Evolutionary conservation across 2,329 filamentous ascomycete species (phyloP), one percentile per base, ranked within the genome.

Genomic region (Botryosphaeria agaves): DNA sequence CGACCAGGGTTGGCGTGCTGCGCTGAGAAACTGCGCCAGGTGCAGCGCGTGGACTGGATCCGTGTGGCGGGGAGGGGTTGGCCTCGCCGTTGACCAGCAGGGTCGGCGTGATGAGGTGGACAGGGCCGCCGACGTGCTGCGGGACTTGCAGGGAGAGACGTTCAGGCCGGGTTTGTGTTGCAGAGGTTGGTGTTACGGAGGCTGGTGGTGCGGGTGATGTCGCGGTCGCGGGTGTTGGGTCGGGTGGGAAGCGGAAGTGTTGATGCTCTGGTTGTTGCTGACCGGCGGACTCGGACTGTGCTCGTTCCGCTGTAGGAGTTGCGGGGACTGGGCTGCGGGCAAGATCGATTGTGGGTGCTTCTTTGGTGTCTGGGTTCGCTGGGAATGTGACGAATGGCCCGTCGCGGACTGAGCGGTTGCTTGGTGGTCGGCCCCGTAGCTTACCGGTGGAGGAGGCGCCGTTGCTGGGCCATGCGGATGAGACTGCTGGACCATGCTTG

Each of bases 401-500:
- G 38, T 80, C 72, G 9, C 69, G 62, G 1, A 65, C 62, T n/a
- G 63, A 66, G 16, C 72, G 67, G 41, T 76, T 80, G 33, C 74
- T 78, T 0, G 82, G 81, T 25, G 85, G 85, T 35, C 85, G 64
- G 5, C 85, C 84, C 39, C 84, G 64, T 9, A 78, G 64, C 49
- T 85, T 91, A 2, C 76, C 75, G 4, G 64, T 69, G 1, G 69
- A 57, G 8, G 72, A 62, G 23, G 64, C 61, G 11, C 69, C 69
- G 34, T 66, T 70, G 38, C 72, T 72, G 32, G 77, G 72, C 85
- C 85, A 94, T 1, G 85, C 85, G 7, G 84, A 93, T 1, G 84
- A 93, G 0, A 93, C 82, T 5, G 81, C 83, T 0, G 83, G 79
- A 0, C 84, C 84, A 48, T 91, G 79, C 3, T 81, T 69, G 32